phyloP scores from a whole-genome alignment of 1,284 basidiomycete species.

The Coniophora puteana region DNA sequence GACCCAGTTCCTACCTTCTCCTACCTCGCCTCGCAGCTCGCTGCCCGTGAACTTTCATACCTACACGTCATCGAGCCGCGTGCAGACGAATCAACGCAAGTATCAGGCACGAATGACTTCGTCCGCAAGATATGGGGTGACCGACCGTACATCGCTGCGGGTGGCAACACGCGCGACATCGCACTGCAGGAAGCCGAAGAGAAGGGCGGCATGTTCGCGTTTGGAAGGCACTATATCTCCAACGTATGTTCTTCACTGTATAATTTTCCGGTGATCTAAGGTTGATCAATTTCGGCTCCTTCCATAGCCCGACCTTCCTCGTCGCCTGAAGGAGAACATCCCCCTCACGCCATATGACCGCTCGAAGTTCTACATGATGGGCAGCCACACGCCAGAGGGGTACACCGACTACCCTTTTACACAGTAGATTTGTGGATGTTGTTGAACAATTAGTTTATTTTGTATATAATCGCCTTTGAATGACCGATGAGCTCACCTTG shows the following conservation, averaged over 20 bases:
- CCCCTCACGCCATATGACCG: constrained; percentile 14
- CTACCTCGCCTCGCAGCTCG: constrained; percentile 22
- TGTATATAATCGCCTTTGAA: too few relatives aligned
- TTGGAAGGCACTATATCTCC: constrained; percentile 41
- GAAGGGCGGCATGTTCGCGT: constrained; percentile 31
- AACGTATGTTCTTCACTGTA: constrained; percentile 28
- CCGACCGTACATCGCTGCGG: constrained; percentile 30
- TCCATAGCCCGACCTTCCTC: constrained; percentile 36
- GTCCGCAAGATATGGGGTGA: too few relatives aligned
- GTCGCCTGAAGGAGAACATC: constrained; percentile 18
- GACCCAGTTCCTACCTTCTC: constrained; percentile 33
- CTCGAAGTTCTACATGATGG: constrained; percentile 14
- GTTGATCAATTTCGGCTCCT: too few relatives aligned
- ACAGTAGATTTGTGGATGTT: too few relatives aligned
- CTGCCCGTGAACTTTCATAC: constrained; percentile 41
- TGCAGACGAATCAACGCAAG: too few relatives aligned
- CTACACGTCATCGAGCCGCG: constrained; percentile 40
- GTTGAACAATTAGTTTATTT: too few relatives aligned
- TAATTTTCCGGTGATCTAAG: too few relatives aligned
- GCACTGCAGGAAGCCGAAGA: constrained; percentile 1
- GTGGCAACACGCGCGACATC: constrained; percentile 20
- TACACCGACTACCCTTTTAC: constrained; percentile 20
- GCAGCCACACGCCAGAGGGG: constrained; percentile 6
- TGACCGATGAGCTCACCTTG: too few relatives aligned
- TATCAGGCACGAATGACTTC: constrained; percentile 13